Evolutionary conservation across 228 moss, liverwort and hornwort species (phyloP).

Genomic region (Sphagnum magellanicum): DNA sequence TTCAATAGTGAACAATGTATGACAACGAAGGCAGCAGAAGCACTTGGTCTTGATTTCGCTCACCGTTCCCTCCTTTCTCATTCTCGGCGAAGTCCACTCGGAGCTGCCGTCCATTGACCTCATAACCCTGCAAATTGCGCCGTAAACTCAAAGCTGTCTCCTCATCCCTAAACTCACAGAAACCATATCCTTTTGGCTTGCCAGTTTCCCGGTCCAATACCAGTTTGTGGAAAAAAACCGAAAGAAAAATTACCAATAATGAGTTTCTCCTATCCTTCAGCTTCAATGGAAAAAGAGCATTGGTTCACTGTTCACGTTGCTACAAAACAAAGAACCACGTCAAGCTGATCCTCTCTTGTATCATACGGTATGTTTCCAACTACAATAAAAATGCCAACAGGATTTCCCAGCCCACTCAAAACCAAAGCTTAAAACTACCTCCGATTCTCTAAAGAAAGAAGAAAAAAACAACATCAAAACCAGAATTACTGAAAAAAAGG

Average conservation of each 20-base stretch:
- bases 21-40: not conserved
- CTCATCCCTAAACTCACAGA: conserved; percentile 99
- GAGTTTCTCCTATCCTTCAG: not conserved
- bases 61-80: conserved; percentile 97
- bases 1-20: not conserved
- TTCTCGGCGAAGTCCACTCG: conserved; percentile 99
- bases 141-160: conserved; percentile 98
- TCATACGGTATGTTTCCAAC: conserved; percentile 99
- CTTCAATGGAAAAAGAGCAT: too few relatives aligned
- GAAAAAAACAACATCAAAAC: not conserved
- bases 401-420: not conserved
- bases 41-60: conserved; percentile 95
- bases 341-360: conserved; percentile 99
- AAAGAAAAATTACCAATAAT: not conserved
- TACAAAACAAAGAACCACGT: too few relatives aligned
- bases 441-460: not conserved
- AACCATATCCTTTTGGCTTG: conserved; percentile 99
- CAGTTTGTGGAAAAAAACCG: conserved; percentile 72
- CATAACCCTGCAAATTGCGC: conserved; percentile 96
- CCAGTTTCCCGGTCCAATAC: conserved; percentile 97
- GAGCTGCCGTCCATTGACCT: conserved; percentile 97
- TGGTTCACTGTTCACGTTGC: too few relatives aligned
- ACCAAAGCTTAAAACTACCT: not conserved
- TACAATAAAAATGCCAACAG: conserved; percentile 18
- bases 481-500: too few relatives aligned